These are phyloP conservation scores for Metarhizium anisopliae DNA, from an alignment of 2,329 filamentous ascomycete genomes.

Conservation along the genomic window DNA sequence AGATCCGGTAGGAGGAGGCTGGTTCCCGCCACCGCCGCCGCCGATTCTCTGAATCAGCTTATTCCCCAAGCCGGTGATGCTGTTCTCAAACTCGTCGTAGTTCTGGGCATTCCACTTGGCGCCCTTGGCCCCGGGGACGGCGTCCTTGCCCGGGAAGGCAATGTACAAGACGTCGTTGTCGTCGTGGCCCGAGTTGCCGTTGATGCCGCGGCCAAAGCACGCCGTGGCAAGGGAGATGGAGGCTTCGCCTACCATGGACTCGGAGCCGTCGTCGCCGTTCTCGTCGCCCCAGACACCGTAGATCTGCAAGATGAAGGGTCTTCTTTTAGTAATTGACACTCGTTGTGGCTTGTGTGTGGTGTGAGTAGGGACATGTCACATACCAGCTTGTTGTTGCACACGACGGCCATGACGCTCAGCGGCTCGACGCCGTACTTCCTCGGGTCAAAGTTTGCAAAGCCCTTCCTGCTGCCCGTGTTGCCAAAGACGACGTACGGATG, in stretches of 20 bases:
- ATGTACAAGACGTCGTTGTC: conserved; percentile 52
- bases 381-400: conserved; percentile 40
- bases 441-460: conserved; percentile 31
- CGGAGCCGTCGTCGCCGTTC: conserved; percentile 42
- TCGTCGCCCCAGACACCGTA: conserved; percentile 55
- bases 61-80: conserved; percentile 41
- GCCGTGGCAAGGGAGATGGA: conserved; percentile 48
- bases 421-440: conserved; percentile 34
- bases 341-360: too few species aligned
- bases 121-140: conserved; percentile 43
- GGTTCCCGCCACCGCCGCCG: not conserved
- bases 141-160: conserved; percentile 47
- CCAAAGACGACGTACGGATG: conserved; percentile 47
- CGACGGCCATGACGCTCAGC: conserved; percentile 45
- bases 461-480: conserved; percentile 28
- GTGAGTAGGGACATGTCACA: not conserved
- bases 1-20: not conserved
- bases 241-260: conserved; percentile 45
- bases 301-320: conserved; percentile 21
- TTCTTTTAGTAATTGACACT: not conserved
- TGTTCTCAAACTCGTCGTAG: conserved; percentile 42
- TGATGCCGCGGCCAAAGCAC: conserved; percentile 45
- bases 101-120: conserved; percentile 46
- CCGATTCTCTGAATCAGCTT: conserved; percentile 32
- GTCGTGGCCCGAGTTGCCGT: conserved; percentile 46